Conservation (phyloP, 202 grass and related monocot species). For the Carex arenaria region DNA sequence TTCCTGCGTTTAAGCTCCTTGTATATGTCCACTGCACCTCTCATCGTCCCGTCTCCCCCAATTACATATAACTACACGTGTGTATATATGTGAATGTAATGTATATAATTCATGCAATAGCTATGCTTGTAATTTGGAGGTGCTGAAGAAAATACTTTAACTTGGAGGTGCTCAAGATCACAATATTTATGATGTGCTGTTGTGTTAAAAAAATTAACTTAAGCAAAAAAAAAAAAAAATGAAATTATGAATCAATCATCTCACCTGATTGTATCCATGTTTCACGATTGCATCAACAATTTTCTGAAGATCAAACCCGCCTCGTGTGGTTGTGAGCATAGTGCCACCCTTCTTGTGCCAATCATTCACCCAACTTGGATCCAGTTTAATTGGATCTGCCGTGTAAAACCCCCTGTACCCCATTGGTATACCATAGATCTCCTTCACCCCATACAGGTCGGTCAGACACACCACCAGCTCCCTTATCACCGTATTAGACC, state of each 20-base stretch:
- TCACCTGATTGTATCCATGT: conserved; percentile 76
- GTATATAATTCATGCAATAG: not conserved
- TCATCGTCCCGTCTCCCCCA: conserved; percentile 91
- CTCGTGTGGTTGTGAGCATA: conserved; percentile 63
- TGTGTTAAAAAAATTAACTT: not conserved
- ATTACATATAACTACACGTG: conserved; percentile 53
- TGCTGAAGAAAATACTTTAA: not conserved
- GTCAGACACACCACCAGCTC: conserved; percentile 76
- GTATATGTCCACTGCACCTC: conserved; percentile 61
- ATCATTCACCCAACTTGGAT: conserved; percentile 44
- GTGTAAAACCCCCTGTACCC: conserved; percentile 84
- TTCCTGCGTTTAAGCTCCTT: conserved; percentile 56
- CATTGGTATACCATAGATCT: conserved; percentile 66
- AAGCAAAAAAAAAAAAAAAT: not conserved
- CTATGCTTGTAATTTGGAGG: not conserved
- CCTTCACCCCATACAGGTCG: conserved; percentile 72
- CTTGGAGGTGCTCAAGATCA: not conserved
- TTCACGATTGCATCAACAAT: conserved; percentile 71
- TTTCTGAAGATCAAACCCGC: conserved; percentile 70
- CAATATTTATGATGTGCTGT: not conserved
- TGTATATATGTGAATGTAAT: not conserved
- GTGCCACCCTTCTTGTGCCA: conserved; percentile 94
- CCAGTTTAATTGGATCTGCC: conserved; percentile 36
- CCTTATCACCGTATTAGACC: conserved; percentile 78
- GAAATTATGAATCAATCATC: not conserved